Base-by-base conservation (phyloP, 352 stramenopile genomes). In the Lagenidium giganteum region DNA sequence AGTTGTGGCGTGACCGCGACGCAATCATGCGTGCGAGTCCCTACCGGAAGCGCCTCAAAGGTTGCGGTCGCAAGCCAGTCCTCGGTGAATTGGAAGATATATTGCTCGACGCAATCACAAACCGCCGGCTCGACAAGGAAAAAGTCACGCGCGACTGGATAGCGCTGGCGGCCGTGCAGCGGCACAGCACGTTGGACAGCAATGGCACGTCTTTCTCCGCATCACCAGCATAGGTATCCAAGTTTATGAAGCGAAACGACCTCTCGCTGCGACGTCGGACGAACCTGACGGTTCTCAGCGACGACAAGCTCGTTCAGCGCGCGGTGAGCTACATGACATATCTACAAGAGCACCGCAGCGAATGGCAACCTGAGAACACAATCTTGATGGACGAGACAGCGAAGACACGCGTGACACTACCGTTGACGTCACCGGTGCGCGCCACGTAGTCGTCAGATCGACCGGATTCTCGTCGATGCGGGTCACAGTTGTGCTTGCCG, bases 381-480 rank as follows among this genome's bases (percentile, higher is more conserved):
- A n/a, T n/a, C n/a, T n/a, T n/a, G n/a, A n/a, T n/a, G n/a, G n/a
- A n/a, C n/a, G n/a, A 35, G n/a, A 11, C 8, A 14, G 18, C n/a
- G 45, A 67, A 44, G 45, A 56, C 20, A 38, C 38, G 2, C 40
- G 36, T 3, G 18, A 42, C 9, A 28, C 52, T 24, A 64, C 41
- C 13, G 22, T 59, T 3, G 46, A 65, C 20, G 17, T 59, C 4
- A 47, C 29, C 8, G 55, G 60, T 3, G 42, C 33, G 30, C 46
- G 35, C 3, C 51, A 64, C n/a, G 51, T 66, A 11, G 47, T 66
- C 6, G 26, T 57, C 3, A 33, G 39, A 1, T 63, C 51, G 5
- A 63, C 55, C 7, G 55, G 55, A 0, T 70, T 61, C 37, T 28
- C 46, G 5, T 61, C 46, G 2, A 61, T 61, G 57, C 42, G 51